phyloP scores from a whole-genome alignment of 2,329 filamentous ascomycete species.

The Hypoxylon sp. region DNA sequence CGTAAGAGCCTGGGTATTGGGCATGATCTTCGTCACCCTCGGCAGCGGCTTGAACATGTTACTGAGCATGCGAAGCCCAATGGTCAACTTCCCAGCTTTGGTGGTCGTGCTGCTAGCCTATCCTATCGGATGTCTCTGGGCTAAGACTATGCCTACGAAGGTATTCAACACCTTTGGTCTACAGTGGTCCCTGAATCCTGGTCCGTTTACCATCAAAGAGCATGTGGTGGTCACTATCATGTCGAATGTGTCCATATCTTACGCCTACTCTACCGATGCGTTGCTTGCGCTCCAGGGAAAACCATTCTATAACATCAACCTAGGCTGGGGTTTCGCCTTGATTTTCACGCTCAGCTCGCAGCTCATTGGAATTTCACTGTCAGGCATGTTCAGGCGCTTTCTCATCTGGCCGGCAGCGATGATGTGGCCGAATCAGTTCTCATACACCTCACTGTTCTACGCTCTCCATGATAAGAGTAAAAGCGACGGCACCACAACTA shows the following conservation, averaged over 20 bases:
- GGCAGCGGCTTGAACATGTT: constrained; percentile 52
- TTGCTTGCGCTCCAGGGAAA: constrained; percentile 52
- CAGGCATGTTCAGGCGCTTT: constrained; percentile 59
- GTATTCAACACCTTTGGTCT: constrained; percentile 54
- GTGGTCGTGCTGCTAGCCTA: constrained; percentile 54
- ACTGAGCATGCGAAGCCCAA: constrained; percentile 47
- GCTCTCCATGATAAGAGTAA: constrained; percentile 54
- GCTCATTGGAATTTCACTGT: constrained; percentile 62
- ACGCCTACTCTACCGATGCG: constrained; percentile 53
- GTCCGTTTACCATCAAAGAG: constrained; percentile 57
- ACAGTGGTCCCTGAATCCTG: constrained; percentile 54
- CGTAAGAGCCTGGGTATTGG: constrained; percentile 55
- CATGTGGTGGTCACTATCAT: constrained; percentile 56
- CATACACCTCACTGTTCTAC: constrained; percentile 58
- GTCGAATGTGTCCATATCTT: constrained; percentile 52
- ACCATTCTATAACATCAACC: constrained; percentile 53
- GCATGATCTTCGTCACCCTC: constrained; percentile 54
- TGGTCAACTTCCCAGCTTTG: constrained; percentile 50
- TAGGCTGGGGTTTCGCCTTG: constrained; percentile 59
- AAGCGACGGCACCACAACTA: constrained; percentile 50
- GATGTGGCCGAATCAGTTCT: constrained; percentile 60
- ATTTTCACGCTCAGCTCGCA: constrained; percentile 60
- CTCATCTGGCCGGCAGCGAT: constrained; percentile 59
- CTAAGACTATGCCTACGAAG: constrained; percentile 52
- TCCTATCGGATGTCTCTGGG: constrained; percentile 55